Percentiles rank a stretch among this genome's conserved stretches.
phyloP scores from a whole-genome alignment of 768 basidiomycete species.

The Tylopilus sp. region DNA sequence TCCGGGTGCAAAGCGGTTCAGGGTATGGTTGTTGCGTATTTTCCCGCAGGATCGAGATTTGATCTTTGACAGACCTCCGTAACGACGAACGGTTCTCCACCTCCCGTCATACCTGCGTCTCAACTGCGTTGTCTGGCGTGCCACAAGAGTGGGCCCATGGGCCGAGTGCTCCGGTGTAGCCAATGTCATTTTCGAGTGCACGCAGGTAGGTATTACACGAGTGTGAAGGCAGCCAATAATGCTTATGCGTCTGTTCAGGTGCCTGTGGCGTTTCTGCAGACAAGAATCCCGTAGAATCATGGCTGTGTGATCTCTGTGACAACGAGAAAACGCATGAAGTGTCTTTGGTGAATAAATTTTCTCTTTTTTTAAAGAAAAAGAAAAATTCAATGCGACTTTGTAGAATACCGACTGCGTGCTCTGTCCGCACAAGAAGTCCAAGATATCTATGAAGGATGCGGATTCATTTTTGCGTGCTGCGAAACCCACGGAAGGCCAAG shows the following conservation, averaged over 20 bases:
- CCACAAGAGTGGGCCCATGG: conserved; percentile 66
- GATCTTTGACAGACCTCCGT: conserved; percentile 28
- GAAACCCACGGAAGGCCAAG: conserved; percentile 91
- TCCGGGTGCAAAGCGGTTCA: conserved; percentile 59
- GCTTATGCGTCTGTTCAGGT: conserved; percentile 36
- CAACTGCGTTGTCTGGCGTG: conserved; percentile 77
- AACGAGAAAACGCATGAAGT: conserved; percentile 81
- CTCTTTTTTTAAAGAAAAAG: not conserved
- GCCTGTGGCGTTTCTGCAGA: conserved; percentile 68
- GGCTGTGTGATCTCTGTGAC: conserved; percentile 86
- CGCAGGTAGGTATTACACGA: conserved; percentile 47
- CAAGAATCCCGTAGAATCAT: conserved; percentile 60
- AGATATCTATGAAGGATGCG: conserved; percentile 42
- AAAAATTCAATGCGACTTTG: conserved; percentile 1
- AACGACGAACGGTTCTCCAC: conserved; percentile 54
- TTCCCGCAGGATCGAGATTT: not conserved
- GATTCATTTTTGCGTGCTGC: conserved; percentile 70
- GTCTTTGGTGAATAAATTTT: conserved; percentile 56
- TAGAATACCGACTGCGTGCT: conserved; percentile 84
- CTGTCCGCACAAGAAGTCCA: conserved; percentile 55
- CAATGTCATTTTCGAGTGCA: conserved; percentile 78
- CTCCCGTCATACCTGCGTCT: conserved; percentile 52
- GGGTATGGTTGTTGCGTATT: conserved; percentile 36
- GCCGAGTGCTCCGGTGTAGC: conserved; percentile 79
- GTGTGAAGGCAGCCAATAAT: not conserved